Base-by-base conservation (phyloP, 805 yeast species). In the Teunomyces kruisii region DNA sequence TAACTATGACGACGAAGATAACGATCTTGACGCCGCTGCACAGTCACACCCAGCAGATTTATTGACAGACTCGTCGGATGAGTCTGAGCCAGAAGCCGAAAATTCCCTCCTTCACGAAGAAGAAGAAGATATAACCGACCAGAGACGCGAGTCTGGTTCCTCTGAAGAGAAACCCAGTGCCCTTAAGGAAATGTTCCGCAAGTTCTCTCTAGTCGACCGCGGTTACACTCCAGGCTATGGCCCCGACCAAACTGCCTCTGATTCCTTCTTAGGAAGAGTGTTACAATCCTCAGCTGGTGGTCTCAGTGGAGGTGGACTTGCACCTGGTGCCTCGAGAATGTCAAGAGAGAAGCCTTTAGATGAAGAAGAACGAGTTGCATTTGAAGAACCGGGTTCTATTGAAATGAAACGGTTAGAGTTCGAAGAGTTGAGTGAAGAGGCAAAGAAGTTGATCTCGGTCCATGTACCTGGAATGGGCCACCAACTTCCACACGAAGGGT, bases 371-470 rank as follows among this genome's bases (percentile, higher is more conserved):
- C 47, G 43, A 26, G 53, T 51, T 1, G 56, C 53, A 2, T 52
- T 51, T 6, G 45, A 43, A 17, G 45, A 51, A n/a, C 57, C 56
- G 7, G 68, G 68, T 37, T 65, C 67, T n/a, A 68, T 79, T 9
- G 81, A 78, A 46, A 55, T 78, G 69, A 65, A 64, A 13, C 67
- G 64, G 17, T 49, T 80, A 38, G 71, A 73, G 39, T 68, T 72
- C 31, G 73, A 65, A 3, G 62, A 67, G 27, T 61, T 77, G 27
- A 70, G 71, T 22, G 67, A 71, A 30, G 84, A 82, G 49, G 88
- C 88, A 1, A 70, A 72, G 42, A 74, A 75, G 26, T 67, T 83
- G 46, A 76, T 83, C 6, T 65, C 72, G 17, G 70, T 74, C 6
- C 86, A 81, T 58, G 68, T 72, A 35, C 65, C 72, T 6, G 46